These are phyloP conservation scores for Madurella mycetomatis DNA, from an alignment of 2,329 filamentous ascomycete genomes.

Conservation along the genomic window DNA sequence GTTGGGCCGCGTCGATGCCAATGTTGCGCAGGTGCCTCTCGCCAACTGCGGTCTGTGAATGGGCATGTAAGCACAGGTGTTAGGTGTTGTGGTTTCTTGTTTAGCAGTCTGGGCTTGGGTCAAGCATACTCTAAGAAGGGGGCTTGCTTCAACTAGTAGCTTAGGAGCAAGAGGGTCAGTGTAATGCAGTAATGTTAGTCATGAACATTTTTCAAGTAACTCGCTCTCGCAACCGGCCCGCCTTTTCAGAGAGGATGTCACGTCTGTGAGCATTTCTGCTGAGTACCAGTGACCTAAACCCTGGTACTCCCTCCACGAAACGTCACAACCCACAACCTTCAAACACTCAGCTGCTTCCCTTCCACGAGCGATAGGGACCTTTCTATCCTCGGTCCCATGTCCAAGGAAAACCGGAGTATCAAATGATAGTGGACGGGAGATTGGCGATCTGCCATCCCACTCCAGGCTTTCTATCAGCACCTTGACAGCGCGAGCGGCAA, in stretches of 20 bases:
- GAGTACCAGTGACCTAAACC: slow-evolving; percentile 45
- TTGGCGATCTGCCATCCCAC: background rate
- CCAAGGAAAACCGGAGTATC: slow-evolving; percentile 42
- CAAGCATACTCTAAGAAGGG: slow-evolving; percentile 1
- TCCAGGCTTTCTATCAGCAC: slow-evolving; percentile 25
- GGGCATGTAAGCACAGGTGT: background rate
- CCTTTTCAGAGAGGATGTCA: slow-evolving; percentile 24
- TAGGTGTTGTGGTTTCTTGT: background rate
- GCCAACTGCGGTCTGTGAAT: slow-evolving; percentile 39
- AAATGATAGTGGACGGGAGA: slow-evolving; percentile 7
- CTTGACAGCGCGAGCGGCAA: slow-evolving; percentile 8
- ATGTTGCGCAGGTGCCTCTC: slow-evolving; percentile 39
- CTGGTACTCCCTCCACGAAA: slow-evolving; percentile 37
- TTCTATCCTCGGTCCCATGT: slow-evolving; percentile 41
- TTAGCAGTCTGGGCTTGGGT: background rate
- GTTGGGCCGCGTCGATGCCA: slow-evolving; percentile 51
- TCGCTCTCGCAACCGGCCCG: background rate
- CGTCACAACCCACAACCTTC: slow-evolving; percentile 31
- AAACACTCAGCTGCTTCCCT: slow-evolving; percentile 34
- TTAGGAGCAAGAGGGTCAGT: background rate
- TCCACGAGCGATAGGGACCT: slow-evolving; percentile 37
- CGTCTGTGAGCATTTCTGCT: slow-evolving; percentile 36
- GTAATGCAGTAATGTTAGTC: slow-evolving; percentile 11
- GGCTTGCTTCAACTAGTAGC: background rate
- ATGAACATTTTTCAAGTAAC: background rate